phyloP scores from a whole-genome alignment of 345 rosid species.

The Trapa incisa region DNA sequence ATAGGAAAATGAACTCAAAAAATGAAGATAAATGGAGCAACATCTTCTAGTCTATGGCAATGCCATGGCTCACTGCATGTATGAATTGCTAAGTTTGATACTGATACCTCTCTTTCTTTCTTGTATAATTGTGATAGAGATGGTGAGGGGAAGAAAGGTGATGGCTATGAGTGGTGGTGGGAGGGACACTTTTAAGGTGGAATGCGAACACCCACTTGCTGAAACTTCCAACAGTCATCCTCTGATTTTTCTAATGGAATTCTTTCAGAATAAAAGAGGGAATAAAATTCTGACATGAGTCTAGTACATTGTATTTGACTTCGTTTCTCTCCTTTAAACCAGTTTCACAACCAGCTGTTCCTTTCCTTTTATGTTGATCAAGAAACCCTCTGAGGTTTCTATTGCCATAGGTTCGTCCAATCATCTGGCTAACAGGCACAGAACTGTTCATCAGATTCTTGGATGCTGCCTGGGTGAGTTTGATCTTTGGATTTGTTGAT shows the following conservation, averaged over 20 bases:
- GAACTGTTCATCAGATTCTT: slow-evolving; percentile 61
- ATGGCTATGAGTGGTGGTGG: neutral
- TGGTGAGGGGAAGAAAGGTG: neutral
- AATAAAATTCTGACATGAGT: neutral
- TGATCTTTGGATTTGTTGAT: neutral
- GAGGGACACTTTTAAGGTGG: neutral
- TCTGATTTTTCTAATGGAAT: neutral
- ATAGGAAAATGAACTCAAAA: too few species aligned
- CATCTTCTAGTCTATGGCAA: too few species aligned
- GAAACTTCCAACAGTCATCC: neutral
- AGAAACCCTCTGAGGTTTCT: slow-evolving; percentile 10
- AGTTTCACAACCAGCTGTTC: too few species aligned
- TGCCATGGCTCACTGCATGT: neutral
- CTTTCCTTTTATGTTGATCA: neutral
- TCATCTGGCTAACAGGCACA: slow-evolving; percentile 53
- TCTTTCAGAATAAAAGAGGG: too few species aligned
- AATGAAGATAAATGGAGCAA: too few species aligned
- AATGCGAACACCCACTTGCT: neutral
- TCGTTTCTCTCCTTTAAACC: neutral
- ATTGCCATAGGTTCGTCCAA: slow-evolving; percentile 44
- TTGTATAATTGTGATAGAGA: neutral
- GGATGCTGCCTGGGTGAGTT: slow-evolving; percentile 72
- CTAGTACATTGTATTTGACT: neutral
- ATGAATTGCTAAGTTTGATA: neutral
- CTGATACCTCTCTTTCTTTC: neutral